phyloP scores from a whole-genome alignment of 1,284 basidiomycete genomes.

The Coriolopsis trogii region DNA sequence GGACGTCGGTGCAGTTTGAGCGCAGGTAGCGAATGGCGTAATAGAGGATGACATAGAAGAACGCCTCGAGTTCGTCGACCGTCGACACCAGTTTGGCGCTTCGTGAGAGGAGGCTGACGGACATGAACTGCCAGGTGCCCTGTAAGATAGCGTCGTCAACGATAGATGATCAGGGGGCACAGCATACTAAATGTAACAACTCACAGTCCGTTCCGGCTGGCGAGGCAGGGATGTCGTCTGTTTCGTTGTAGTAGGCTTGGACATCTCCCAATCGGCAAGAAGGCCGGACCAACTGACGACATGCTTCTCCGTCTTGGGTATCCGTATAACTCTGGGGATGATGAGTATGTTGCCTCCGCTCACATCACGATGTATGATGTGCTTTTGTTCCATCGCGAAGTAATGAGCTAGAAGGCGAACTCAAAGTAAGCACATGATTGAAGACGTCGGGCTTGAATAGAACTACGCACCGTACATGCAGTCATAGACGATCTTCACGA shows the following conservation, averaged over 20 bases:
- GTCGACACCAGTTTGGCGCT: not conserved
- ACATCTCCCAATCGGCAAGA: conserved; percentile 11
- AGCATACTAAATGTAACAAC: not conserved
- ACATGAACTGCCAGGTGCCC: conserved; percentile 10
- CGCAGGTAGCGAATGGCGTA: conserved; percentile 7
- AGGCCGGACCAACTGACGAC: not conserved
- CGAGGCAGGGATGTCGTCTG: not conserved
- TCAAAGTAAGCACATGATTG: not conserved
- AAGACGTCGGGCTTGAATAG: not conserved
- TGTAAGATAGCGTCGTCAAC: not conserved
- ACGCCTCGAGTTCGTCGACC: conserved; percentile 10
- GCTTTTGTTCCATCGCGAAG: not conserved
- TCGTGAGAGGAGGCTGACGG: not conserved
- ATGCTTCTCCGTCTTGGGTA: not conserved
- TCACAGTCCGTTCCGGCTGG: conserved; percentile 1
- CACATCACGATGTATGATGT: conserved; percentile 7
- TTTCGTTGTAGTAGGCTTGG: not conserved
- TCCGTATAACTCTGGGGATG: not conserved
- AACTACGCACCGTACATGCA: conserved; percentile 9
- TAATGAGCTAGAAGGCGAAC: not conserved
- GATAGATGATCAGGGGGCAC: too few species aligned
- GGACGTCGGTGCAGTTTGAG: not conserved
- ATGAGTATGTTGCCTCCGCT: conserved; percentile 8
- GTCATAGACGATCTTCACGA: not conserved
- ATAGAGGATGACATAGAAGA: conserved; percentile 13